phyloP scores from a whole-genome alignment of 352 stramenopile genomes.

The Phytophthora chlamydospora region DNA sequence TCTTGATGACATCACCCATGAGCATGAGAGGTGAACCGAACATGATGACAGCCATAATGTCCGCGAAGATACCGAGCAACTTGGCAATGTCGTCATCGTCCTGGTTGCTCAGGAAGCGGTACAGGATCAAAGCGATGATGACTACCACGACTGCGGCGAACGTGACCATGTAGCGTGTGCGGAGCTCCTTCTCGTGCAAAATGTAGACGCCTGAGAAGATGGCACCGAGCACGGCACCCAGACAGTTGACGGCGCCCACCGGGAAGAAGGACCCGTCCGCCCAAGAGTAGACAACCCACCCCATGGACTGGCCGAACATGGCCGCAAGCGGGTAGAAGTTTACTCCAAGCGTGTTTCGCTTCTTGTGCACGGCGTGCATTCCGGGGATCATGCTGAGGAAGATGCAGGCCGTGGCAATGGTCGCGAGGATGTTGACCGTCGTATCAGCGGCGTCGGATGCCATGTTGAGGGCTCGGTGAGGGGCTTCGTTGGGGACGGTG shows the following conservation, averaged over 20 bases:
- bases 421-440: slow-evolving; percentile 38
- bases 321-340: too few species aligned
- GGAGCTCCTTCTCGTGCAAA: slow-evolving; percentile 33
- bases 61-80: slow-evolving; percentile 34
- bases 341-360: slow-evolving; percentile 1
- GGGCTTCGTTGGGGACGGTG: too few species aligned
- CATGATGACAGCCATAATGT: slow-evolving; percentile 32
- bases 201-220: slow-evolving; percentile 34
- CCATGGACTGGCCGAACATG: slow-evolving; percentile 9
- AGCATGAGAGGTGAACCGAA: slow-evolving; percentile 35
- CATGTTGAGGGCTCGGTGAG: slow-evolving; percentile 7
- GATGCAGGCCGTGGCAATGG: slow-evolving; percentile 38
- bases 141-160: slow-evolving; percentile 25
- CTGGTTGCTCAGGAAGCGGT: slow-evolving; percentile 27
- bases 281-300: slow-evolving; percentile 36
- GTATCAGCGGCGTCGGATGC: slow-evolving; percentile 29
- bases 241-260: slow-evolving; percentile 34
- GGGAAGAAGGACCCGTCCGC: slow-evolving; percentile 28
- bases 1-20: slow-evolving; percentile 2
- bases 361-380: slow-evolving; percentile 30
- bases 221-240: slow-evolving; percentile 27
- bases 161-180: slow-evolving; percentile 18
- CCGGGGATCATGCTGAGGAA: slow-evolving; percentile 42
- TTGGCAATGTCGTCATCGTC: slow-evolving; percentile 22
- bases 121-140: slow-evolving; percentile 29